phyloP scores from a whole-genome alignment of 2,329 filamentous ascomycete species.

The Diaporthe velutina region DNA sequence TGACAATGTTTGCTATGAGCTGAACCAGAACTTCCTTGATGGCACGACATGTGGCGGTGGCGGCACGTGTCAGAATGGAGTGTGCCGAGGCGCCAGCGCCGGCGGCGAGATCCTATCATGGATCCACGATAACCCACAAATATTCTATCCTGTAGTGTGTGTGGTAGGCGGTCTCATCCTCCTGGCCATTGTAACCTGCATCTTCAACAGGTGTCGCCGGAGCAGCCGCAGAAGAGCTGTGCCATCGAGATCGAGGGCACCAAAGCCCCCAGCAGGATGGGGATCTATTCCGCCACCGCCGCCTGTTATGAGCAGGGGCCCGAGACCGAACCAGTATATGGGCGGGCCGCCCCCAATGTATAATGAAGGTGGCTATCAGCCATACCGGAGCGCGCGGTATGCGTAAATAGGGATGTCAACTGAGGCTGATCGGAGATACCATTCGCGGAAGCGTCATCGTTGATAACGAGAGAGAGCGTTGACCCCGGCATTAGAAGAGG shows the following conservation, averaged over 20 bases:
- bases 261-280: constrained; percentile 12
- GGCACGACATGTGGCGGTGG: constrained; percentile 87
- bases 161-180: constrained; percentile 81
- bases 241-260: background rate
- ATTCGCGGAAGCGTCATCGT: background rate
- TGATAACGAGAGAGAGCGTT: background rate
- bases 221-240: background rate
- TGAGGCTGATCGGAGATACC: background rate
- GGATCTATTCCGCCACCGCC: constrained; percentile 33
- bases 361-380: constrained; percentile 18
- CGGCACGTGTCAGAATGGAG: constrained; percentile 83
- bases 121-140: constrained; percentile 80
- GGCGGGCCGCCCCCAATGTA: constrained; percentile 42
- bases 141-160: constrained; percentile 84
- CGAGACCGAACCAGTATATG: constrained; percentile 6
- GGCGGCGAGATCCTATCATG: constrained; percentile 79
- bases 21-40: constrained; percentile 94
- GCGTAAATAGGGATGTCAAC: constrained; percentile 23
- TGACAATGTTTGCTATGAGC: constrained; percentile 74
- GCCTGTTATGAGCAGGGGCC: constrained; percentile 30
- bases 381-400: constrained; percentile 26
- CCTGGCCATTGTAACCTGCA: constrained; percentile 77
- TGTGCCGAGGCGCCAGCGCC: constrained; percentile 79
- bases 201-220: constrained; percentile 47
- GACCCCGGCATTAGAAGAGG: background rate